phyloP scores from a whole-genome alignment of 768 basidiomycete genomes.

The Lentinula guzmanii region DNA sequence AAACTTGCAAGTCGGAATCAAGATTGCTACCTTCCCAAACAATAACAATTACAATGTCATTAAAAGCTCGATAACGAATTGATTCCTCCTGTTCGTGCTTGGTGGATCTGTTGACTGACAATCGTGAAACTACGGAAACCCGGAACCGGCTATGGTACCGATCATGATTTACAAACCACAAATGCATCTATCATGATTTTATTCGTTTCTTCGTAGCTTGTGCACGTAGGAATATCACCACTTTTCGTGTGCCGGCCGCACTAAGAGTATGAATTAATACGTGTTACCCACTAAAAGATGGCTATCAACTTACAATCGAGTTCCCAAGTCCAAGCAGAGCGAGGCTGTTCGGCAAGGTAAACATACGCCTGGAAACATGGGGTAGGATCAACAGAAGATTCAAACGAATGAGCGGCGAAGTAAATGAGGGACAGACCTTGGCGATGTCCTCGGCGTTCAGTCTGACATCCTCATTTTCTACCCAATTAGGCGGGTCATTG shows the following conservation, averaged over 20 bases:
- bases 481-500: neutral
- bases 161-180: too few species aligned
- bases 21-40: too few species aligned
- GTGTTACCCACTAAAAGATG: neutral
- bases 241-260: conserved; percentile 41
- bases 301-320: conserved; percentile 52
- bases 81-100: too few species aligned
- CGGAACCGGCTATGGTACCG: too few species aligned
- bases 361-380: conserved; percentile 48
- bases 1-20: too few species aligned
- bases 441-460: conserved; percentile 63
- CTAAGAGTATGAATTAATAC: conserved; percentile 13
- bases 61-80: too few species aligned
- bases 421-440: conserved; percentile 32
- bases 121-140: too few species aligned
- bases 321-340: conserved; percentile 75
- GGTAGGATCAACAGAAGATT: neutral
- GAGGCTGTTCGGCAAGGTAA: conserved; percentile 60
- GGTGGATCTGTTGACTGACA: too few species aligned
- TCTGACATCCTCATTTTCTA: neutral
- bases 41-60: too few species aligned
- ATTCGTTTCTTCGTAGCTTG: too few species aligned
- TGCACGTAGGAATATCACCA: conserved; percentile 22
- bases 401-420: neutral
- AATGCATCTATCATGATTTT: too few species aligned